Percentiles rank a stretch among this genome's conserved stretches.
Evolutionary conservation across 2,329 filamentous ascomycete species (phyloP).

Genomic region (Neoascochyta sp.): DNA sequence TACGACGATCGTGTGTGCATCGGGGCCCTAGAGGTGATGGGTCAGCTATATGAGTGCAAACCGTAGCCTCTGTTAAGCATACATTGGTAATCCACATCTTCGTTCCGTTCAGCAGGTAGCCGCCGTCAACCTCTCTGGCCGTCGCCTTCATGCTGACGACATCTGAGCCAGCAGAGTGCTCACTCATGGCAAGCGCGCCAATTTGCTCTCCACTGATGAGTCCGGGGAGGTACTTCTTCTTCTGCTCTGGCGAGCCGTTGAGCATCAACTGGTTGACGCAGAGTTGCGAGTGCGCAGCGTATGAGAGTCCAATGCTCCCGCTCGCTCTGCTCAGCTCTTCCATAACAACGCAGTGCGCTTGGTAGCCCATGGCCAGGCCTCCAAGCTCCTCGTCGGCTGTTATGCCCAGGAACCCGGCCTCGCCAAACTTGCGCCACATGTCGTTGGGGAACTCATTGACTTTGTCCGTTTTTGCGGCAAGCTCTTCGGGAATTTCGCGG

Average conservation of each 20-base stretch:
- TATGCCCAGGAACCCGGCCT: constrained; percentile 85
- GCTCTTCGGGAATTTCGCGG: constrained; percentile 79
- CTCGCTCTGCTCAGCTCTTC: constrained; percentile 90
- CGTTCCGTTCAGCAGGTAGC: constrained; percentile 79
- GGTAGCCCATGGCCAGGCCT: constrained; percentile 87
- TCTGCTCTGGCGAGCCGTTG: constrained; percentile 77
- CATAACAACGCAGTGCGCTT: constrained; percentile 92
- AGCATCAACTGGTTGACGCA: constrained; percentile 95
- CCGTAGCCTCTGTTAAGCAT: constrained; percentile 10
- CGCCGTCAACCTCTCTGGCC: constrained; percentile 76
- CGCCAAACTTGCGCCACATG: constrained; percentile 92
- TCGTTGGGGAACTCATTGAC: constrained; percentile 82
- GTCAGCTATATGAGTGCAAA: constrained; percentile 1
- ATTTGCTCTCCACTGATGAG: constrained; percentile 77
- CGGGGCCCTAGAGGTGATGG: constrained; percentile 58
- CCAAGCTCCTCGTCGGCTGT: constrained; percentile 92
- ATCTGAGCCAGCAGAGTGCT: constrained; percentile 85
- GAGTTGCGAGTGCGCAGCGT: constrained; percentile 92
- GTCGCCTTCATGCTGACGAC: constrained; percentile 93
- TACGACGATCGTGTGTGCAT: constrained; percentile 90
- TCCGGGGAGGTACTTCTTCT: constrained; percentile 72
- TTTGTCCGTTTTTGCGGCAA: constrained; percentile 79
- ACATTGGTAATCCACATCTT: constrained; percentile 99
- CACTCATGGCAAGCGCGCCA: constrained; percentile 91
- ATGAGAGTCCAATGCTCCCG: constrained; percentile 79